These are phyloP conservation scores for Pythium angustatum DNA, from an alignment of 352 stramenopile genomes.

Conservation along the genomic window DNA sequence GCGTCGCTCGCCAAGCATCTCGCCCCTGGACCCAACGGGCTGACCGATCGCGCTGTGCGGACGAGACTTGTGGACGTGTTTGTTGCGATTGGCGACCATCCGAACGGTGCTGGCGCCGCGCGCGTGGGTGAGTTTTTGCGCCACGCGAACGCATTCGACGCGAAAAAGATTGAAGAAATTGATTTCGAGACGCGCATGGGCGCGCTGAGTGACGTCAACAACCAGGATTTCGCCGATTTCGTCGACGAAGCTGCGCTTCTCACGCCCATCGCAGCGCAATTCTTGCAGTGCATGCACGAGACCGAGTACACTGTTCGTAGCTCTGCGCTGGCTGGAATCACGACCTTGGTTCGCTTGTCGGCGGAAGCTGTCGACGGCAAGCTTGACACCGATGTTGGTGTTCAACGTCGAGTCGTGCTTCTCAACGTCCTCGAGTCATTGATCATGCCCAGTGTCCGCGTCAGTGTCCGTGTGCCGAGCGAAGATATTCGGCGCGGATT, in stretches of 20 bases:
- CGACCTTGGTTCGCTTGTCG: slow-evolving; percentile 50
- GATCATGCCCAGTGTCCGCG: slow-evolving; percentile 87
- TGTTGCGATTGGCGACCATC: slow-evolving; percentile 52
- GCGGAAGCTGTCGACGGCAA: slow-evolving; percentile 31
- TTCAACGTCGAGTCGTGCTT: slow-evolving; percentile 30
- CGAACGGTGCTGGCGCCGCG: slow-evolving; percentile 34
- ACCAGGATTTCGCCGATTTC: slow-evolving; percentile 61
- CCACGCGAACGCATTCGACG: slow-evolving; percentile 77
- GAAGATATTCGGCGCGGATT: slow-evolving; percentile 86
- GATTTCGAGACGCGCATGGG: slow-evolving; percentile 81
- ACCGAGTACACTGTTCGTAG: slow-evolving; percentile 84
- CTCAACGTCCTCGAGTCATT: slow-evolving; percentile 84
- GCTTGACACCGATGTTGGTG: slow-evolving; percentile 23
- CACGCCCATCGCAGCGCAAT: slow-evolving; percentile 77
- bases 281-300: slow-evolving; percentile 83
- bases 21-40: slow-evolving; percentile 71
- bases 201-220: slow-evolving; percentile 72
- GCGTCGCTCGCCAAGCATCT: slow-evolving; percentile 75
- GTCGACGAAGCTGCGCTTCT: slow-evolving; percentile 61
- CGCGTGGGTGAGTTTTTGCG: slow-evolving; percentile 50
- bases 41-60: slow-evolving; percentile 58
- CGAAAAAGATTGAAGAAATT: slow-evolving; percentile 79
- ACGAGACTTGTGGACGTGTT: slow-evolving; percentile 75
- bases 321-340: slow-evolving; percentile 58
- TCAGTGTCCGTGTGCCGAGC: slow-evolving; percentile 72